Conservation (phyloP, 805 yeast genomes). For the Candida sphagnicola region DNA sequence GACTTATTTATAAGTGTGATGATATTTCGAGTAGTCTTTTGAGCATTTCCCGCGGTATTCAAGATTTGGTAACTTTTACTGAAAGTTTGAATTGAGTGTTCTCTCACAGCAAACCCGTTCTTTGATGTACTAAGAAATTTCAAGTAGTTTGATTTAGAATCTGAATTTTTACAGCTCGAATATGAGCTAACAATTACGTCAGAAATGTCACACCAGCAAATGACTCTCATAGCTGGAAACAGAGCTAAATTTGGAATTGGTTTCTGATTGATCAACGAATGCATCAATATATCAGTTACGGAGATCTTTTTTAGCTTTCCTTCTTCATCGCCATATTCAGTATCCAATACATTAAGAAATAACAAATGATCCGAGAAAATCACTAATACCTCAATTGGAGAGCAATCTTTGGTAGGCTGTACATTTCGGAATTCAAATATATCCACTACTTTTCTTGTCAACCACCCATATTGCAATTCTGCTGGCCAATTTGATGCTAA, state of each 20-base stretch:
- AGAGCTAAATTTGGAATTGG: conserved; percentile 50
- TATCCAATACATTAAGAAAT: conserved; percentile 53
- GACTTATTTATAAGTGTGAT: conserved; percentile 64
- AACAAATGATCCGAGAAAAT: conserved; percentile 79
- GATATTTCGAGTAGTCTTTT: conserved; percentile 32
- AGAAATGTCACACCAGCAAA: conserved; percentile 60
- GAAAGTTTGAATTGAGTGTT: conserved; percentile 12
- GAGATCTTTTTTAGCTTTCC: conserved; percentile 44
- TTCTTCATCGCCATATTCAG: conserved; percentile 22
- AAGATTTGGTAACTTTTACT: conserved; percentile 26
- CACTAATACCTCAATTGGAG: conserved; percentile 51
- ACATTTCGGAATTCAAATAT: conserved; percentile 44
- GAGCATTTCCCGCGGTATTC: conserved; percentile 5
- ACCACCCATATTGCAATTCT: conserved; percentile 85
- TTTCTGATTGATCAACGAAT: conserved; percentile 80
- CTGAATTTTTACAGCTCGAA: conserved; percentile 15
- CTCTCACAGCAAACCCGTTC: conserved; percentile 20
- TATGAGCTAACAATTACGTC: conserved; percentile 50
- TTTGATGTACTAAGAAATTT: conserved; percentile 24
- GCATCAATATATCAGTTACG: conserved; percentile 81
- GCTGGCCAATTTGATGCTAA: conserved; percentile 85
- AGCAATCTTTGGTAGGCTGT: conserved; percentile 12
- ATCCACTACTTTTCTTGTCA: conserved; percentile 79
- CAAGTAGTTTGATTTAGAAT: conserved; percentile 17
- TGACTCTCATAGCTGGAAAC: conserved; percentile 68